Percentiles rank a stretch among this genome's conserved stretches.
Evolutionary conservation across 208 protist species (phyloP).

Genomic region (Sergeia podlipaevii): DNA sequence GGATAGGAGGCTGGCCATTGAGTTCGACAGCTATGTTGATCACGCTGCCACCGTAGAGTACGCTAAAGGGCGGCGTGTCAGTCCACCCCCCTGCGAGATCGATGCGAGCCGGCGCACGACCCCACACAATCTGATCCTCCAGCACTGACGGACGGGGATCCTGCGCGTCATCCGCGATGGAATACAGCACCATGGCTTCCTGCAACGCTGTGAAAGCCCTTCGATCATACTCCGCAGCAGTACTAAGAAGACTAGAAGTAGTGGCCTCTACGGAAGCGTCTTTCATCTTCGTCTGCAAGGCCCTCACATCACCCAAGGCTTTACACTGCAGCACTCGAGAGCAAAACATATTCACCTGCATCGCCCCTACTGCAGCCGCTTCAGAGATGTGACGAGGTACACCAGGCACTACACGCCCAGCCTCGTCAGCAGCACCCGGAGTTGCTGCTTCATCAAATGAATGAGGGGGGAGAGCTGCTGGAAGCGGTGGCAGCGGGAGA

Average conservation of each 20-base stretch:
- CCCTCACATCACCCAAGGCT: not conserved
- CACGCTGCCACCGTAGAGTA: constrained; percentile 44
- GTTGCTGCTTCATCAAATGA: too few species aligned
- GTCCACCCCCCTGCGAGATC: constrained; percentile 65
- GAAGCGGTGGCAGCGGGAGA: constrained; percentile 17
- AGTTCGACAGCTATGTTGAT: constrained; percentile 59
- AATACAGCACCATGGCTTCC: not conserved
- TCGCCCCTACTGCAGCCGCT: not conserved
- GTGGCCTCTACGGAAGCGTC: not conserved
- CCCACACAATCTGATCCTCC: constrained; percentile 47
- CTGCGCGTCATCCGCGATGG: not conserved
- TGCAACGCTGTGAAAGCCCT: not conserved
- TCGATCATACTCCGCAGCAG: constrained; percentile 13
- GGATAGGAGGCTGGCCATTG: constrained; percentile 45
- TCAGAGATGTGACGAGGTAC: constrained; percentile 3
- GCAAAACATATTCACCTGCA: constrained; percentile 17
- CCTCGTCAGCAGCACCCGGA: too few species aligned
- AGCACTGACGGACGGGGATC: constrained; percentile 21
- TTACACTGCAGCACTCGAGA: not conserved
- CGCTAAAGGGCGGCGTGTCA: constrained; percentile 59
- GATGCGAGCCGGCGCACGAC: constrained; percentile 40
- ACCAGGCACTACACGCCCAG: too few species aligned
- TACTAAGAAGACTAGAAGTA: not conserved
- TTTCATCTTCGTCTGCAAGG: not conserved
- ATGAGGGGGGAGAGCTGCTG: too few species aligned